Evolutionary conservation across 2,329 filamentous ascomycete genomes (phyloP).

Genomic region (Aspergillus sp.): DNA sequence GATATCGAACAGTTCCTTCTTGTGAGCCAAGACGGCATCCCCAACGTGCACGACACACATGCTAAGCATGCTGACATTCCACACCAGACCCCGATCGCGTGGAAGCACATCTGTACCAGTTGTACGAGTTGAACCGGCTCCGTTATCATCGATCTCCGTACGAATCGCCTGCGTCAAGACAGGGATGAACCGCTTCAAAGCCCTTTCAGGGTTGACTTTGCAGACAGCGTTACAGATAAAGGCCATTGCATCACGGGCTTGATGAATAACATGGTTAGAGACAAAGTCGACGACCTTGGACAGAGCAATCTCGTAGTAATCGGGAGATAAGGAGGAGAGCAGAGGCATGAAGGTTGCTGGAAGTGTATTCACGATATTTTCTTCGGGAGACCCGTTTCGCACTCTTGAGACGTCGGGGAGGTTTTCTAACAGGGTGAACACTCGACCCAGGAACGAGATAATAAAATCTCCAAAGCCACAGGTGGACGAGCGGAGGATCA

Average conservation of each 20-base stretch:
- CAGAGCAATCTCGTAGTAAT: constrained; percentile 88
- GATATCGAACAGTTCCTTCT: constrained; percentile 86
- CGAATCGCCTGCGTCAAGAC: constrained; percentile 90
- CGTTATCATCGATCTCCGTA: constrained; percentile 95
- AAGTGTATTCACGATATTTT: constrained; percentile 94
- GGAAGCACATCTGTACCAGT: constrained; percentile 93
- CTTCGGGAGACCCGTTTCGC: constrained; percentile 88
- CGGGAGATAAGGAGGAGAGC: constrained; percentile 86
- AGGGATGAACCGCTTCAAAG: constrained; percentile 85
- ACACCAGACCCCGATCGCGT: constrained; percentile 88
- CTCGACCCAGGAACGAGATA: constrained; percentile 84
- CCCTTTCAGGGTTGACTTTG: constrained; percentile 94
- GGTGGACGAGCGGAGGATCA: constrained; percentile 89
- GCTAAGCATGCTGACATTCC: constrained; percentile 95
- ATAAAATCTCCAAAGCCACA: constrained; percentile 93
- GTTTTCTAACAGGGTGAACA: constrained; percentile 95
- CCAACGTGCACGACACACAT: constrained; percentile 99
- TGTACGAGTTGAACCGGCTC: constrained; percentile 90
- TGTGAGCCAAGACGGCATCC: constrained; percentile 84
- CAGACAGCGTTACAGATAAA: constrained; percentile 97
- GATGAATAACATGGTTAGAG: constrained; percentile 91
- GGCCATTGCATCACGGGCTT: constrained; percentile 95
- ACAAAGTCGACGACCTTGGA: constrained; percentile 93
- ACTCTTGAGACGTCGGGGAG: constrained; percentile 87
- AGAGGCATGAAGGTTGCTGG: constrained; percentile 89